phyloP scores from a whole-genome alignment of 2,329 filamentous ascomycete species.

The Plenodomus tracheiphilus region DNA sequence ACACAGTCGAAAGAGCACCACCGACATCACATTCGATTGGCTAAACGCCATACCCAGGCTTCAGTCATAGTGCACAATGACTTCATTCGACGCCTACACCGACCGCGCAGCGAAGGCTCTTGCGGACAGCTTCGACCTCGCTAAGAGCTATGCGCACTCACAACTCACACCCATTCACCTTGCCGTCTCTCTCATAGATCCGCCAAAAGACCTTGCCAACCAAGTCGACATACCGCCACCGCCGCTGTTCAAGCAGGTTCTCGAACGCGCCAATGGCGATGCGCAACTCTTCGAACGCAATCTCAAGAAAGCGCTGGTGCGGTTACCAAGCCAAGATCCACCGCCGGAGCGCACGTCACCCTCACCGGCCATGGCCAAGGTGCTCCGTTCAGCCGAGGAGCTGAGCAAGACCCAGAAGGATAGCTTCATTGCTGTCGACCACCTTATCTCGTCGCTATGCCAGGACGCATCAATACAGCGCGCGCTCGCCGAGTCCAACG shows the following conservation, averaged over 20 bases:
- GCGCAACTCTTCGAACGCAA: slow-evolving; percentile 84
- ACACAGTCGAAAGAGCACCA: slow-evolving; percentile 14
- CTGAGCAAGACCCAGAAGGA: slow-evolving; percentile 98
- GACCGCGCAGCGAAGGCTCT: slow-evolving; percentile 89
- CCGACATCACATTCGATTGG: slow-evolving; percentile 12
- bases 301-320: slow-evolving; percentile 88
- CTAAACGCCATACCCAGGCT: slow-evolving; percentile 22
- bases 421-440: slow-evolving; percentile 90
- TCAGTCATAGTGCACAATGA: slow-evolving; percentile 58
- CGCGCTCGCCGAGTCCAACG: slow-evolving; percentile 80
- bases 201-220: slow-evolving; percentile 73
- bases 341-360: slow-evolving; percentile 87
- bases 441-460: slow-evolving; percentile 82
- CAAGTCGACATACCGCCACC: slow-evolving; percentile 60
- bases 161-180: slow-evolving; percentile 91
- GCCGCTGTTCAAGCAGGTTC: slow-evolving; percentile 91
- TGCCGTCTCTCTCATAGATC: slow-evolving; percentile 78
- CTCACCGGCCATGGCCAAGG: slow-evolving; percentile 77
- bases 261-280: slow-evolving; percentile 93
- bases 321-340: slow-evolving; percentile 90
- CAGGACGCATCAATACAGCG: slow-evolving; percentile 77
- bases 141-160: slow-evolving; percentile 86
- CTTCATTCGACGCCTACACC: slow-evolving; percentile 85
- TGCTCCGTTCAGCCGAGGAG: slow-evolving; percentile 83
- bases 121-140: slow-evolving; percentile 83